Percentiles rank a stretch among this genome's conserved stretches.
phyloP scores from a whole-genome alignment of 1,284 basidiomycete genomes.

The Boletellus sp. region DNA sequence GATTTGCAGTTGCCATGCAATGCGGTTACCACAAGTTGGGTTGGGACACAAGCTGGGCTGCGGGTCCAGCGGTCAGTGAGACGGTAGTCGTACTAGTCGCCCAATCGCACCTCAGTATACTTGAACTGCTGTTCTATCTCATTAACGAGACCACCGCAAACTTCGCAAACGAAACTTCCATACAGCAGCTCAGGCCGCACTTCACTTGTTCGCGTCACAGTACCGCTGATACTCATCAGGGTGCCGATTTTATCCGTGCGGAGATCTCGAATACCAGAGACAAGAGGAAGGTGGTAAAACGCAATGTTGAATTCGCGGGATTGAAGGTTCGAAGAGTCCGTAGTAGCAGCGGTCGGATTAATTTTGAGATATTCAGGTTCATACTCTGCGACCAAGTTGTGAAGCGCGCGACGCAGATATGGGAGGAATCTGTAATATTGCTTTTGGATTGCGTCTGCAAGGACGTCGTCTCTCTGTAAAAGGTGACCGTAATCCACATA shows the following conservation, averaged over 20 bases:
- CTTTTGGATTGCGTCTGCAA: constrained; percentile 88
- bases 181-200: constrained; percentile 93
- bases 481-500: constrained; percentile 95
- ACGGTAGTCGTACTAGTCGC: not conserved
- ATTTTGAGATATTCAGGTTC: constrained; percentile 93
- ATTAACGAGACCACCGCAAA: constrained; percentile 83
- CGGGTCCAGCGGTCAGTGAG: constrained; percentile 5
- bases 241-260: constrained; percentile 91
- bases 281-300: constrained; percentile 94
- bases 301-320: constrained; percentile 93
- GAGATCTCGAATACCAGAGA: constrained; percentile 93
- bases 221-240: constrained; percentile 91
- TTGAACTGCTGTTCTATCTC: constrained; percentile 99
- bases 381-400: constrained; percentile 84
- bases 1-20: constrained; percentile 91
- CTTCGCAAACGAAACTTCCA: constrained; percentile 91
- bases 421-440: constrained; percentile 98
- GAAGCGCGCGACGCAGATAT: constrained; percentile 86
- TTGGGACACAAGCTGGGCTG: constrained; percentile 94
- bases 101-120: constrained; percentile 87
- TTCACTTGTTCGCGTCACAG: constrained; percentile 96
- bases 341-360: constrained; percentile 75
- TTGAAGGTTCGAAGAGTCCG: constrained; percentile 81
- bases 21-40: constrained; percentile 86
- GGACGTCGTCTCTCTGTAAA: constrained; percentile 84